Conservation (phyloP, 139 green algal genomes). For the Astrephomene gubernaculifera region DNA sequence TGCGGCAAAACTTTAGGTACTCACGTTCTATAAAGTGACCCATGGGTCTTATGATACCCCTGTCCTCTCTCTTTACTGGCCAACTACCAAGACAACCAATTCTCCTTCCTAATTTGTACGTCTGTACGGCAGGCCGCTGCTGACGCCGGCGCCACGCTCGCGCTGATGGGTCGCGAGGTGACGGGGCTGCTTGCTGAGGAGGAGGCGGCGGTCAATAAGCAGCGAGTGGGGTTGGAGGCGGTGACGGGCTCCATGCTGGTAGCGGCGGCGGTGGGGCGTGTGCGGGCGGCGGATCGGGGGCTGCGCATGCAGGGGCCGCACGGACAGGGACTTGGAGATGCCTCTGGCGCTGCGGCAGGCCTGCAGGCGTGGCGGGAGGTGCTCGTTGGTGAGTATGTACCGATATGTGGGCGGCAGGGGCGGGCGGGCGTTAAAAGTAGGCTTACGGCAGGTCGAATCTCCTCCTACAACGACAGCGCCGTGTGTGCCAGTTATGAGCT, state of each 20-base stretch:
- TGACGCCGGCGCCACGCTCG: not conserved
- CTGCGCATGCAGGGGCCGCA: not conserved
- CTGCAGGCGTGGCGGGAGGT: not conserved
- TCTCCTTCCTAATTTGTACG: not conserved
- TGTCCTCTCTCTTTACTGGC: not conserved
- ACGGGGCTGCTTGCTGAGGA: not conserved
- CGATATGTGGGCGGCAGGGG: not conserved
- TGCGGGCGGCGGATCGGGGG: not conserved
- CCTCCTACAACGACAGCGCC: not conserved
- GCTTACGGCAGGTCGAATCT: not conserved
- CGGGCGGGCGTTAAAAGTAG: not conserved
- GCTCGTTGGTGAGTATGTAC: not conserved
- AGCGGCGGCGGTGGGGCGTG: not conserved
- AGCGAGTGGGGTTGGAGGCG: constrained; percentile 33
- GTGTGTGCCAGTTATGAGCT: not conserved
- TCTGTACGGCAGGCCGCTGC: constrained; percentile 13
- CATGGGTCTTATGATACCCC: not conserved
- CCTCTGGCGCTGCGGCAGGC: not conserved
- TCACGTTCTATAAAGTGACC: not conserved
- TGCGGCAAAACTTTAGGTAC: not conserved
- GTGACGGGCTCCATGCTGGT: constrained; percentile 22
- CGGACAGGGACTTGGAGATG: not conserved
- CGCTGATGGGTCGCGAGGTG: constrained; percentile 50
- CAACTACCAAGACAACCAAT: not conserved
- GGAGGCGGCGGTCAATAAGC: constrained; percentile 1